Evolutionary conservation across 495 filamentous ascomycete genomes (phyloP), one percentile per base, ranked within the genome.

Genomic region (Thozetella sp.): DNA sequence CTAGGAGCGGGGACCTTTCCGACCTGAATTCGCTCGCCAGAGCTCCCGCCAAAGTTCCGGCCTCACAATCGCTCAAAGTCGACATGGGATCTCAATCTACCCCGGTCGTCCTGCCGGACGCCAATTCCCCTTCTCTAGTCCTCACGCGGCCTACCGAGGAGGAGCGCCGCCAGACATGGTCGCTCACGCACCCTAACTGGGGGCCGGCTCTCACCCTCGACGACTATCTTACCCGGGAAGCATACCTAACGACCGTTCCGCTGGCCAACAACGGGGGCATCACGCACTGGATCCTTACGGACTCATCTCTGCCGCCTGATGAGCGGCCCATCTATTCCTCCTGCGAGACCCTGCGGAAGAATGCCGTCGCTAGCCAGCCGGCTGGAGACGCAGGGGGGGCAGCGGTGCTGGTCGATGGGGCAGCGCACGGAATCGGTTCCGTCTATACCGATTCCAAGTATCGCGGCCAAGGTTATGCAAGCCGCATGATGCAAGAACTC

Each of bases 231-330:
- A 74, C 78, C 17, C 90, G 95, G 34, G 95, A 99, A 74, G 73
- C 80, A 22, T 83, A 87, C 64, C 84, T 97, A 2, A 74, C 76
- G 4, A 81, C 80, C n/a, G 86, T 91, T 52, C 76, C 79, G 0
- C 76, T 96, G 22, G 87, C 90, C 26, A 80, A 82, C 51, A 77
- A 95, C 67, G 91, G 90, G 43, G 90, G 88, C 9, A 75, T 97
- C 45, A 91, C 88, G 12, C 86, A 88, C 69, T 99, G 95, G 95
- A 85, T 96, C 59, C 83, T 99, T 2, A 89, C 93, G 0, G 84
- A 93, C 64, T 61, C 63, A 1, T 60, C 66, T 0, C 68, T 76
- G 48, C 68, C 77, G 9, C 72, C 80, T 22, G 59, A 58, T 15
- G 75, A 80, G 19, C 79, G 92, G 48, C 83, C 84, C 0, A 83